Evolutionary conservation across 371 early-diverging fungal genomes (phyloP).

Genomic region (Mucor racemosus): DNA sequence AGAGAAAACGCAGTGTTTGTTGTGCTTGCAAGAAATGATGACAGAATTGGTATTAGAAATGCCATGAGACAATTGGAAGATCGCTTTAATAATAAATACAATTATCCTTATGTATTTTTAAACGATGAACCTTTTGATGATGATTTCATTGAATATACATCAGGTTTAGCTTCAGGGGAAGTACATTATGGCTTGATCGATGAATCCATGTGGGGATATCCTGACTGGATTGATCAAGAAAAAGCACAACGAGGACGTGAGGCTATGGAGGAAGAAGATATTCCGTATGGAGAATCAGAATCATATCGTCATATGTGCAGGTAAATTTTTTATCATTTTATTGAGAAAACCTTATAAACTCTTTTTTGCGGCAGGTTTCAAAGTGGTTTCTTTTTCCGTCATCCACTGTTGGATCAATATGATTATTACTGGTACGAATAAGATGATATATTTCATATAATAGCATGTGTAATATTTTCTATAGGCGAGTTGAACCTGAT

Average conservation of each 20-base stretch:
- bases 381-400: constrained; percentile 92
- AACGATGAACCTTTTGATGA: constrained; percentile 76
- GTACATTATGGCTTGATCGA: constrained; percentile 49
- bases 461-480: constrained; percentile 61
- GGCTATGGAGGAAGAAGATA: constrained; percentile 53
- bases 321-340: not conserved
- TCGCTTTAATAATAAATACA: constrained; percentile 74
- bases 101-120: constrained; percentile 83
- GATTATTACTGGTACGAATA: constrained; percentile 90
- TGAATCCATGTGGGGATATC: constrained; percentile 83
- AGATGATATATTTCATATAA: not conserved
- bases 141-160: constrained; percentile 53
- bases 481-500: constrained; percentile 96
- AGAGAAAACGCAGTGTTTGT: constrained; percentile 52
- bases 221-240: constrained; percentile 77
- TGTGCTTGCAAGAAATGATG: constrained; percentile 77
- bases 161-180: constrained; percentile 51
- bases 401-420: constrained; percentile 78
- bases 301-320: constrained; percentile 95
- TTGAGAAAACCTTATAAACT: not conserved
- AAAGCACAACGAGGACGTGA: constrained; percentile 59
- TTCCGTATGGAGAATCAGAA: constrained; percentile 84
- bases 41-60: constrained; percentile 67
- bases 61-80: constrained; percentile 60
- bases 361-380: constrained; percentile 48